Percentiles rank a stretch among this genome's conserved stretches.
Conservation (phyloP, 2,329 filamentous ascomycete genomes). For the Dichotomopilus funicola region DNA sequence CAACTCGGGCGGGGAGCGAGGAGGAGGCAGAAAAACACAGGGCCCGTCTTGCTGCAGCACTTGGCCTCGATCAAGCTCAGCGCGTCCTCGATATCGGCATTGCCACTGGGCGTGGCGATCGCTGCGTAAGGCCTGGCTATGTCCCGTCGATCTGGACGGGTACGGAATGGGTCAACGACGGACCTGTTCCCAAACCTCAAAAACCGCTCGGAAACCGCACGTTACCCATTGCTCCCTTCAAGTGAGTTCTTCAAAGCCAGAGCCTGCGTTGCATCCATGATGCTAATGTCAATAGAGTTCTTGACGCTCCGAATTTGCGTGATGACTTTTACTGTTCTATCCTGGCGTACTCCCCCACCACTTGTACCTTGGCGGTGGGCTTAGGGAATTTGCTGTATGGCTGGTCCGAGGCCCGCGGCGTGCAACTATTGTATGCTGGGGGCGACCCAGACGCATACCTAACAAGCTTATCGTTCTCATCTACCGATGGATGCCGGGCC, state of each 20-base stretch:
- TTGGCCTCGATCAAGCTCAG: constrained; percentile 67
- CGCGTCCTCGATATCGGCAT: constrained; percentile 55
- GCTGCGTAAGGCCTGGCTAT: constrained; percentile 10
- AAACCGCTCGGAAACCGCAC: constrained; percentile 31
- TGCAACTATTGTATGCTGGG: constrained; percentile 47
- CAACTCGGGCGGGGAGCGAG: constrained; percentile 36
- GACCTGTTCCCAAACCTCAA: constrained; percentile 9
- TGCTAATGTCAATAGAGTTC: constrained; percentile 46
- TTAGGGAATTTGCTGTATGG: constrained; percentile 73
- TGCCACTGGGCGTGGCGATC: constrained; percentile 15
- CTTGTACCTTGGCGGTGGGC: constrained; percentile 75
- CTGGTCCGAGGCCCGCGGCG: constrained; percentile 74
- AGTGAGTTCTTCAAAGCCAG: constrained; percentile 42
- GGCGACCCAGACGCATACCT: constrained; percentile 52
- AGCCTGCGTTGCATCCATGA: neutral
- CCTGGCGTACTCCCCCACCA: constrained; percentile 72
- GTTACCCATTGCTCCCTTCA: constrained; percentile 70
- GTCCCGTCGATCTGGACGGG: constrained; percentile 36
- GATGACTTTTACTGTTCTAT: constrained; percentile 96
- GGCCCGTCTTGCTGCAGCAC: constrained; percentile 67
- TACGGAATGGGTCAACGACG: constrained; percentile 33
- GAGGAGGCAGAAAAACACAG: constrained; percentile 65
- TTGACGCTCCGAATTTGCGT: constrained; percentile 82
- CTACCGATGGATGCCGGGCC: constrained; percentile 61
- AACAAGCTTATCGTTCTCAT: constrained; percentile 88